Conservation (phyloP, 352 stramenopile species). For the Pythium brachiatum region DNA sequence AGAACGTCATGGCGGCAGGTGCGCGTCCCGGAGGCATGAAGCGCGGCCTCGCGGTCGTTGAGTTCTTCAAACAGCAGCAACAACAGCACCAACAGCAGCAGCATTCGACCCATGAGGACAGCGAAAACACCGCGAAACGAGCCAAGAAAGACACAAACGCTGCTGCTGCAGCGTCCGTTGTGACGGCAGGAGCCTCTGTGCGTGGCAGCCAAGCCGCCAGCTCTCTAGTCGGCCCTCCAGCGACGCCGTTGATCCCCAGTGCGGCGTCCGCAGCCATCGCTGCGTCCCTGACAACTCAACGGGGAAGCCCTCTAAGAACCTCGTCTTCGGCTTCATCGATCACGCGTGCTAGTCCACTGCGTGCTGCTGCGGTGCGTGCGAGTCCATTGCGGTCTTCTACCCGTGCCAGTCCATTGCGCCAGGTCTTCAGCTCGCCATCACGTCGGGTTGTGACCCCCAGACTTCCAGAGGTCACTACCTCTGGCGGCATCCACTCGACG, state of each 20-base stretch:
- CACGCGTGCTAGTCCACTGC: constrained; percentile 18
- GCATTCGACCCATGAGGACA: neutral
- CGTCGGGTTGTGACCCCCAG: constrained; percentile 10
- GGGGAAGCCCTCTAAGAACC: constrained; percentile 17
- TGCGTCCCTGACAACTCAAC: neutral
- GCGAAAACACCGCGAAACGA: neutral
- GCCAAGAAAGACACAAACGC: constrained; percentile 16
- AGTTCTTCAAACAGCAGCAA: constrained; percentile 73
- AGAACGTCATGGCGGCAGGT: constrained; percentile 56
- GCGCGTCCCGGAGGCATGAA: constrained; percentile 52
- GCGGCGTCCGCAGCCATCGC: neutral
- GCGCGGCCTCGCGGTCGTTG: constrained; percentile 64
- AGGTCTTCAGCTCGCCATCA: constrained; percentile 25
- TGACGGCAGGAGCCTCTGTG: neutral
- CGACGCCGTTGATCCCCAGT: constrained; percentile 17
- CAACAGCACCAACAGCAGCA: constrained; percentile 36
- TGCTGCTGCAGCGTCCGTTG: neutral
- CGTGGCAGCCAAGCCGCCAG: neutral
- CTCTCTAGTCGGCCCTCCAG: constrained; percentile 17
- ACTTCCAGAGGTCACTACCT: constrained; percentile 18
- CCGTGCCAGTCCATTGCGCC: constrained; percentile 21
- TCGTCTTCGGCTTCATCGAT: neutral
- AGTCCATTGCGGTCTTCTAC: constrained; percentile 14
- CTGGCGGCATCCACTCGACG: constrained; percentile 18
- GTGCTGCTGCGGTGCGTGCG: constrained; percentile 12